phyloP scores from a whole-genome alignment of 345 rosid genomes.

The Salix brachista region DNA sequence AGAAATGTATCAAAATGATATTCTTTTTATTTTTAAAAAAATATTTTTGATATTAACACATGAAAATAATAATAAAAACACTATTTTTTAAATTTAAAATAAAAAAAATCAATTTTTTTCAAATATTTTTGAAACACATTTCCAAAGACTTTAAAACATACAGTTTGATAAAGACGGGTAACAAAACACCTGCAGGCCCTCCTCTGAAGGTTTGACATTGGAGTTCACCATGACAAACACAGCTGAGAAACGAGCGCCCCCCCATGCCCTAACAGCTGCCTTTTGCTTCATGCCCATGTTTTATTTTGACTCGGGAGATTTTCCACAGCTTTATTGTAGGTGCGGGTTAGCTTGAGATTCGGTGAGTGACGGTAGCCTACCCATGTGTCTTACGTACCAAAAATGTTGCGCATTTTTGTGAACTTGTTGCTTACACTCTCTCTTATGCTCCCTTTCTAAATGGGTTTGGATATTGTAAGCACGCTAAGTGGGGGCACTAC shows the following conservation, averaged over 20 bases:
- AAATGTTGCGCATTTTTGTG: background rate
- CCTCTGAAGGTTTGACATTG: background rate
- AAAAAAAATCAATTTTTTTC: too few relatives aligned
- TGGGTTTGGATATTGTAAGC: background rate
- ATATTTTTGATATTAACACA: too few relatives aligned
- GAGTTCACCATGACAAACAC: background rate
- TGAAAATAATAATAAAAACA: too few relatives aligned
- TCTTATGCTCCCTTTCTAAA: background rate
- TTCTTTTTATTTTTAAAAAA: too few relatives aligned
- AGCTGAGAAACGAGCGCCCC: background rate
- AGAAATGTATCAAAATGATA: too few relatives aligned
- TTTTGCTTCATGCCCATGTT: background rate
- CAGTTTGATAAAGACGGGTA: background rate
- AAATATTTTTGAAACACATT: too few relatives aligned
- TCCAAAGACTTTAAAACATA: too few relatives aligned
- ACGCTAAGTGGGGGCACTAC: background rate
- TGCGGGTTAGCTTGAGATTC: conserved; percentile 30
- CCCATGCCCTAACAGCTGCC: background rate
- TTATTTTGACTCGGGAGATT: conserved; percentile 21
- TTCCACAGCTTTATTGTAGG: conserved; percentile 13
- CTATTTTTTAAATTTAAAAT: too few relatives aligned
- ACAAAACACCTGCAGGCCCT: background rate
- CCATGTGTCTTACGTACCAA: background rate
- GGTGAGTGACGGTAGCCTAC: conserved; percentile 33
- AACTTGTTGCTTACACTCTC: background rate